Conservation (phyloP, 192 early-diverging fungal genomes). For the Mortierella alpina region DNA sequence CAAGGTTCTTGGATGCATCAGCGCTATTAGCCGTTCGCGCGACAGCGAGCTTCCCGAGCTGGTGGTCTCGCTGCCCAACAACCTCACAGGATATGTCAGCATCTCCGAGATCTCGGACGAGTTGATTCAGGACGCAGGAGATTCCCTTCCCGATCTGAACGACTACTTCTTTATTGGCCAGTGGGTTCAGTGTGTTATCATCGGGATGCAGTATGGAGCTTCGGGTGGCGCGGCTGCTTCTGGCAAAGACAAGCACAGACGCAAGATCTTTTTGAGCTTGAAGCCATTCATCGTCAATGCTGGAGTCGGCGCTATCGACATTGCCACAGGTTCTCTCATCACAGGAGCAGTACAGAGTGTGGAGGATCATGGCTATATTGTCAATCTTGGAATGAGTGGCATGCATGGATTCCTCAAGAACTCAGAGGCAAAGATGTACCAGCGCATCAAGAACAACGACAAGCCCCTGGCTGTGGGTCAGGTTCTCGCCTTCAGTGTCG, state of each 20-base stretch:
- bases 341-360: slow-evolving; percentile 79
- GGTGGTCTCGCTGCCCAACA: slow-evolving; percentile 85
- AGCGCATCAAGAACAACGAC: slow-evolving; percentile 68
- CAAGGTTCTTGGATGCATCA: slow-evolving; percentile 80
- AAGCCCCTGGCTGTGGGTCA: slow-evolving; percentile 79
- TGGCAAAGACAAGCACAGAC: slow-evolving; percentile 55
- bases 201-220: slow-evolving; percentile 60
- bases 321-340: slow-evolving; percentile 76
- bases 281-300: slow-evolving; percentile 84
- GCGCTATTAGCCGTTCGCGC: slow-evolving; percentile 73
- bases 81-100: slow-evolving; percentile 82
- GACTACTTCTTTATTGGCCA: slow-evolving; percentile 85
- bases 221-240: slow-evolving; percentile 35
- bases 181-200: slow-evolving; percentile 79
- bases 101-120: slow-evolving; percentile 89
- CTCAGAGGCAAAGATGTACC: slow-evolving; percentile 72
- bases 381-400: slow-evolving; percentile 77
- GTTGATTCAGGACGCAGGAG: slow-evolving; percentile 76
- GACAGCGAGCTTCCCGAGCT: slow-evolving; percentile 69
- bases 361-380: slow-evolving; percentile 94
- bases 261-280: slow-evolving; percentile 79
- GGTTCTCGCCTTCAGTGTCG: slow-evolving; percentile 73
- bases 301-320: slow-evolving; percentile 69
- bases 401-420: slow-evolving; percentile 81
- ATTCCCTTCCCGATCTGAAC: slow-evolving; percentile 74